phyloP scores from a whole-genome alignment of 208 protist species.

The Trypanosoma caninum region DNA sequence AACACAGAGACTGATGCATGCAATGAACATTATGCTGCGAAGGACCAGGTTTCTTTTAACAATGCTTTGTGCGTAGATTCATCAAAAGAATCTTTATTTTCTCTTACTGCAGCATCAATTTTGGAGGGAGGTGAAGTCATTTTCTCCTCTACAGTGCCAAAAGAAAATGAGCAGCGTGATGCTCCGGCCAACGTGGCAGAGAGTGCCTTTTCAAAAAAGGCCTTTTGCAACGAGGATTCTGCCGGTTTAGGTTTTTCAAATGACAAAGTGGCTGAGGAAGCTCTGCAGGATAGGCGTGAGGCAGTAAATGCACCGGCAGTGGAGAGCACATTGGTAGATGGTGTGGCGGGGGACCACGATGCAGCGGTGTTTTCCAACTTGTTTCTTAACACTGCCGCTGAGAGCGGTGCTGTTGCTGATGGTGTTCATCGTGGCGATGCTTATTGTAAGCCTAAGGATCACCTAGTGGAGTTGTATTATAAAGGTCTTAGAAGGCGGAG shows the following conservation, averaged over 20 bases:
- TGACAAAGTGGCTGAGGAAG: not conserved
- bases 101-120: no score
- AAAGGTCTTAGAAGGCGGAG: slow-evolving; percentile 16
- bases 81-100: no score
- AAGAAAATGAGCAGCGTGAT: no score
- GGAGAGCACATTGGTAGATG: not conserved
- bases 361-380: not conserved
- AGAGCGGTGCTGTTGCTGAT: not conserved
- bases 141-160: not conserved
- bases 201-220: no score
- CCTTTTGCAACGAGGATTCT: no score
- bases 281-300: not conserved
- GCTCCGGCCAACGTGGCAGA: no score
- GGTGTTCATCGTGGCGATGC: not conserved
- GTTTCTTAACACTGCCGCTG: not conserved
- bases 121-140: no score
- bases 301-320: not conserved
- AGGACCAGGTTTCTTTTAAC: not conserved
- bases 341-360: not conserved
- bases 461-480: slow-evolving; percentile 22
- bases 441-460: not conserved
- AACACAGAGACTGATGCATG: not conserved
- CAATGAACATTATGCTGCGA: not conserved
- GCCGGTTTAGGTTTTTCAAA: not conserved
- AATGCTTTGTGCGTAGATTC: not conserved